Evolutionary conservation across 805 yeast species (phyloP), one percentile per base, ranked within the genome.

Genomic region (Myxozyma neotropica): DNA sequence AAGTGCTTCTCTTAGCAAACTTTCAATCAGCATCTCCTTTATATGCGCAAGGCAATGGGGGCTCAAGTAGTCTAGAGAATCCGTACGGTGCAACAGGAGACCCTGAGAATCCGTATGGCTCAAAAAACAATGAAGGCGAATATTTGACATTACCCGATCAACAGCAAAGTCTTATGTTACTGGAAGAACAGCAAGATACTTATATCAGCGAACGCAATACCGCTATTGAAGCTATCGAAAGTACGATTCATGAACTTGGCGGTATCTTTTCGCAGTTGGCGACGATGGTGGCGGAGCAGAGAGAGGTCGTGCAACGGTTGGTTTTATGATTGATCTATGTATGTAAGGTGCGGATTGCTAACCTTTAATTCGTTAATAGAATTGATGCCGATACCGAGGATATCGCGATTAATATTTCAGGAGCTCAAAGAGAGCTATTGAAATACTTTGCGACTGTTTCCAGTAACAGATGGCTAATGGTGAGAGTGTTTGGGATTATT

Each of bases 241-340:
- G 90, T n/a, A 94, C 99, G 0, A 94, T 94, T 62, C 93, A 93
- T 70, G 98, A 94, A 73, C 96, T 94, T 50, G 99, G 99, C 44
- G 87, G 88, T 51, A 79, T 94, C 61, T 94, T 94, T 76, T 93
- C 89, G 69, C 99, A 94, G 74, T 79, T 94, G 68, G 96, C 98
- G 4, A 87, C 96, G 0, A 93, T 94, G 98, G 97, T 94, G 6
- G 91, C 89, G 63, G 98, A 94, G 73, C 99, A 94, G 75, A 93
- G 98, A 42, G 99, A 94, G 69, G 88, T 88, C 15, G 93, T 94
- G 58, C 98, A 93, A 73, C 80, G 98, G 59, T 61, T 46, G 3
- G 59, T 12, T 4, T 38, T 10, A 7, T 2, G 19, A 13, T 5
- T 8, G 5, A 5, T 15, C 13, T 33, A 15, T 38, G 26, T 4